phyloP scores from a whole-genome alignment of 2,329 filamentous ascomycete genomes.

The Stagonosporopsis rhizophila region DNA sequence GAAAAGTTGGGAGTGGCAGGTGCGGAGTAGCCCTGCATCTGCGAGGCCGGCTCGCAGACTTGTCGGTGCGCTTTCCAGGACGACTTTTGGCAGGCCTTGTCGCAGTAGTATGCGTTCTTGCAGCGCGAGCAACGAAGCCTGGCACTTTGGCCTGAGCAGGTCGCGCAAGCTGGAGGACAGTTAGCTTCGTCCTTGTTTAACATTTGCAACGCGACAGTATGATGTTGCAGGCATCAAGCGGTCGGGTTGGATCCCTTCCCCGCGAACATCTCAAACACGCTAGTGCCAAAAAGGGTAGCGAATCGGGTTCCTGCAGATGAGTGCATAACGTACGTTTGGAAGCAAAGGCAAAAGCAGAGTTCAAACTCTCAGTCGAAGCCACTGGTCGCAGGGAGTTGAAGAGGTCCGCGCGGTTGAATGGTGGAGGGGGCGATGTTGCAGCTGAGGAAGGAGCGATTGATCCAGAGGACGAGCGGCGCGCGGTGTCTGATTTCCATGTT shows the following conservation, averaged over 20 bases:
- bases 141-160: constrained; percentile 32
- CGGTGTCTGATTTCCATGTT: constrained; percentile 23
- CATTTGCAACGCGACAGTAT: background rate
- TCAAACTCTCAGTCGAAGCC: constrained; percentile 36
- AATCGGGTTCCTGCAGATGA: constrained; percentile 37
- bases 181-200: background rate
- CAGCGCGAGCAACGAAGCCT: constrained; percentile 57
- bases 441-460: constrained; percentile 29
- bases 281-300: constrained; percentile 25
- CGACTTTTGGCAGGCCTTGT: constrained; percentile 58
- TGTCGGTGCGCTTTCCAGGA: constrained; percentile 62
- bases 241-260: constrained; percentile 17
- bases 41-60: constrained; percentile 46
- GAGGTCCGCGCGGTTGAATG: constrained; percentile 34
- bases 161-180: constrained; percentile 30
- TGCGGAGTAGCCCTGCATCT: constrained; percentile 34
- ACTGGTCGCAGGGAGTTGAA: constrained; percentile 34
- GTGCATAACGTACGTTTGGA: constrained; percentile 39
- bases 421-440: constrained; percentile 27
- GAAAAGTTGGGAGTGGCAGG: constrained; percentile 39
- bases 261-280: constrained; percentile 6
- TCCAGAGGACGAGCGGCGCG: constrained; percentile 31
- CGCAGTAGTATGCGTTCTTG: constrained; percentile 58
- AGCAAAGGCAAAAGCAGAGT: constrained; percentile 27
- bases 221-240: constrained; percentile 2